Percentiles rank a stretch among this genome's conserved stretches.
These are phyloP conservation scores for Peltaster fructicola DNA, from an alignment of 2,329 filamentous ascomycete genomes.

Conservation along the genomic window DNA sequence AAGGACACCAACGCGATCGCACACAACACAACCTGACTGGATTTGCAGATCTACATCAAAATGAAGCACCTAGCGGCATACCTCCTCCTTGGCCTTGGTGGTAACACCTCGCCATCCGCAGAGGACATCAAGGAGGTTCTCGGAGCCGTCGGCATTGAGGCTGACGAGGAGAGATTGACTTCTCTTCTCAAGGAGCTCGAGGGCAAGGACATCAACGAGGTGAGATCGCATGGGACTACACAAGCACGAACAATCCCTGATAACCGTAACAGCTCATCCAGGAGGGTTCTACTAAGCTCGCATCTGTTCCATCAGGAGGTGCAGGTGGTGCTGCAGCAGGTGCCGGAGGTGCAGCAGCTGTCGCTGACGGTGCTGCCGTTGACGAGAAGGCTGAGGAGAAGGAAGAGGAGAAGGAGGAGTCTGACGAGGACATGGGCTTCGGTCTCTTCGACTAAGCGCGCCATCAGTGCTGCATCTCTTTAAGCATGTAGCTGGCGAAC, in stretches of 20 bases:
- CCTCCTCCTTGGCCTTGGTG: constrained; percentile 87
- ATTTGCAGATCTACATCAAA: constrained; percentile 33
- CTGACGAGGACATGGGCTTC: constrained; percentile 59
- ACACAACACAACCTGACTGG: constrained; percentile 1
- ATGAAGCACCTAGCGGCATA: constrained; percentile 99
- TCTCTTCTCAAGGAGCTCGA: constrained; percentile 80
- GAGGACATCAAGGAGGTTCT: constrained; percentile 78
- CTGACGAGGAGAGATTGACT: constrained; percentile 69
- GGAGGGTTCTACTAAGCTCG: constrained; percentile 81
- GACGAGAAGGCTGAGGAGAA: constrained; percentile 42
- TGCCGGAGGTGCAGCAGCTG: constrained; percentile 46
- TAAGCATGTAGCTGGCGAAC: no score
- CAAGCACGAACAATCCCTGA: constrained; percentile 5
- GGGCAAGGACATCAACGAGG: constrained; percentile 84
- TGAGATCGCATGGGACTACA: constrained; percentile 22
- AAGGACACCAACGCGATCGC: constrained; percentile 4
- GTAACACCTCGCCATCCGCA: constrained; percentile 77
- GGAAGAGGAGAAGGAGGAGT: constrained; percentile 67
- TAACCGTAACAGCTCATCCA: constrained; percentile 56
- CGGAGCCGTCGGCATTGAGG: constrained; percentile 85
- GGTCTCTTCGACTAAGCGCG: constrained; percentile 47
- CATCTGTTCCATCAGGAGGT: constrained; percentile 90
- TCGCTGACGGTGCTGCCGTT: constrained; percentile 49
- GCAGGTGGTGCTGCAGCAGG: constrained; percentile 51
- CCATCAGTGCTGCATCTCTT: no score